Base-by-base conservation (phyloP, 108 stramenopile species). In the Skeletonema tropicum region DNA sequence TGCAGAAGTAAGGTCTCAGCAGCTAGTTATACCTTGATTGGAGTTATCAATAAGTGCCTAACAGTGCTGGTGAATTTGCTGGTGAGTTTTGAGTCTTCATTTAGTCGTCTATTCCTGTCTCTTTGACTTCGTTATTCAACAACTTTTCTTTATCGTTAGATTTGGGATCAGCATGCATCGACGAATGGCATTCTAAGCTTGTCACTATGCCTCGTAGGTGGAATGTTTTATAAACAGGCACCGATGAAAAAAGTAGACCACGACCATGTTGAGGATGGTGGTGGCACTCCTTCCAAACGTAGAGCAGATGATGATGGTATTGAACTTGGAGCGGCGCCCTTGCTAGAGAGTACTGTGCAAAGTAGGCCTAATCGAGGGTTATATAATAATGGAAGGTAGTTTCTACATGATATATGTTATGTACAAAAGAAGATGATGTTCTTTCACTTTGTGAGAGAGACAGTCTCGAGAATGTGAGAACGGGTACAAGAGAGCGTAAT, bases 141-240 rank as follows among this genome's bases (percentile, higher is more conserved):
- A 45, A 15, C 12, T 12, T 13, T 45, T 45, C 42, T 45, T 0
- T n/a, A 3, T 45, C 11, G 15, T 45, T 15, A 45, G 52, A 85
- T 97, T 59, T 95, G 96, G 95, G 96, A 98, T 71, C 88, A 98
- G 57, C 97, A 98, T 74, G 96, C 97, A 8, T 55, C 83, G 10
- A 82, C 90, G 36, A 70, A 70, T 12, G 97, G 97, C 15, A 88
- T 95, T 52, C 68, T 74, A 5, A 83, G 87, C 29, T 85, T 98
- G 13, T 71, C 87, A 29, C 57, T 97, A 19, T 98, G 97, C 77
- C 80, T 98, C 6, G 84, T 86, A 21, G 96, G 95, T 29, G 96
- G 95, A 31, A 73, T 74, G 0, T 70, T 95, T 31, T 98, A 98
- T 70, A 64, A 89, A 45, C 97, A 98, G 70, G 89, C 96, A 26